Base-by-base conservation (phyloP, 2,329 filamentous ascomycete species). In the Mariannaea elegans region DNA sequence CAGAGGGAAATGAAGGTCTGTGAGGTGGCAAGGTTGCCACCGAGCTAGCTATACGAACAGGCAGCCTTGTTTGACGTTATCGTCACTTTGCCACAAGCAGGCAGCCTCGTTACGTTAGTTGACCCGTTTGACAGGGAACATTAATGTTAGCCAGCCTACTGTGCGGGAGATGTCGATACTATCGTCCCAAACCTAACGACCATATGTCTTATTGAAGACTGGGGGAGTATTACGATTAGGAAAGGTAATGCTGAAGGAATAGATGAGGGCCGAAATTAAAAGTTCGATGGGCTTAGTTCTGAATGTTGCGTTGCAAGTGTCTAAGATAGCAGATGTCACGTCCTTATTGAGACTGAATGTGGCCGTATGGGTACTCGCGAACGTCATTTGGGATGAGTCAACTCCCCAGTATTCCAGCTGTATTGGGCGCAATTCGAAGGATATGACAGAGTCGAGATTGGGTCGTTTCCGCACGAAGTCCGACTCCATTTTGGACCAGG, bases 101-200 rank as follows among this genome's bases (percentile, higher is more conserved):
- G n/a, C n/a, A n/a, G n/a, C n/a, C n/a, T n/a, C n/a, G n/a, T n/a
- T n/a, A n/a, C n/a, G n/a, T n/a, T n/a, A n/a, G n/a, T n/a, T n/a
- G n/a, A n/a, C n/a, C n/a, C n/a, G n/a, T n/a, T n/a, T n/a, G n/a
- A 74, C 58, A 0, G 75, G 74, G 36, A 53, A 70, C 16, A 77
- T 59, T 1, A 71, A 72, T 0, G 75, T 75, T 56, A 77, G 77
- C 75, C 75, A 77, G 3, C 76, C 76, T 0, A 77, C 71, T 0
- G 73, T 76, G 2, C 62, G 18, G 2, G 73, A 71, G 1, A 73
- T 24, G 47, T 77, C 72, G 7, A 76, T 57, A 3, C 31, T 31
- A 7, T 65, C 45, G 42, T 70, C 64, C 69, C 69, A 75, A 1
- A 69, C 27, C 42, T 77, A 72, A 16, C 76, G 71, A 2, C 75